Evolutionary conservation across 352 stramenopile genomes (phyloP).

Genomic region (Globisporangium polare): DNA sequence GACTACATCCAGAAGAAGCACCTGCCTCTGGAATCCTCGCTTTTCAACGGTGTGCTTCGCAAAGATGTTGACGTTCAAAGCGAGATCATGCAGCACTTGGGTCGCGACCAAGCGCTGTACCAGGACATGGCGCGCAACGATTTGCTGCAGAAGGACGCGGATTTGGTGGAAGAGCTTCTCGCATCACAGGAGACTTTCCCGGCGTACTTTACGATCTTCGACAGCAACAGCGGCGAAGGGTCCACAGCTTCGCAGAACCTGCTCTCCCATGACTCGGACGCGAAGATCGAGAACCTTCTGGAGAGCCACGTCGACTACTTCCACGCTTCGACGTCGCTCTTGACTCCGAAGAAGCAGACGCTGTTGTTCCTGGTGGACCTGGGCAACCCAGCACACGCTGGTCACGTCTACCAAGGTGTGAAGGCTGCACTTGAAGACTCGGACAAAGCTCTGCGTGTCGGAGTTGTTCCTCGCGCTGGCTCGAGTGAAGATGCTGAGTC

Average conservation of each 20-base stretch:
- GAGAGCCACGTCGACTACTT: slow-evolving; percentile 50
- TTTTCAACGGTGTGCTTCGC: slow-evolving; percentile 87
- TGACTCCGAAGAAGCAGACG: slow-evolving; percentile 66
- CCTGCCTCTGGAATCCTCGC: slow-evolving; percentile 60
- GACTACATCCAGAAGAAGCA: slow-evolving; percentile 78
- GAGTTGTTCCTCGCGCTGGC: slow-evolving; percentile 44
- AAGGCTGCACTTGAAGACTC: slow-evolving; percentile 70
- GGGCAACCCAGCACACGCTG: slow-evolving; percentile 41
- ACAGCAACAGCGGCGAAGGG: slow-evolving; percentile 7
- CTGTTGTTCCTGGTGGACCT: slow-evolving; percentile 60
- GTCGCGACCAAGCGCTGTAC: slow-evolving; percentile 76
- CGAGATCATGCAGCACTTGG: slow-evolving; percentile 73
- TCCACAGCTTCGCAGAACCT: slow-evolving; percentile 28
- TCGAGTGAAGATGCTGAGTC: background rate
- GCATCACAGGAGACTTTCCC: slow-evolving; percentile 52
- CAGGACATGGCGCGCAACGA: slow-evolving; percentile 57
- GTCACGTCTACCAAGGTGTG: slow-evolving; percentile 49
- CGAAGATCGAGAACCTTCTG: slow-evolving; percentile 45
- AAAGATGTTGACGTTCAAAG: slow-evolving; percentile 63
- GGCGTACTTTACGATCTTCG: slow-evolving; percentile 68
- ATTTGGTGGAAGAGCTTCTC: slow-evolving; percentile 69
- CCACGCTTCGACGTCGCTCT: slow-evolving; percentile 41
- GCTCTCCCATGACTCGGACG: slow-evolving; percentile 60
- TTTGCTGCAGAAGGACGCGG: slow-evolving; percentile 50
- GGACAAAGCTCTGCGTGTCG: slow-evolving; percentile 53